Conservation (phyloP, 164 flowering plant species). For the Tetracentron sinense region DNA sequence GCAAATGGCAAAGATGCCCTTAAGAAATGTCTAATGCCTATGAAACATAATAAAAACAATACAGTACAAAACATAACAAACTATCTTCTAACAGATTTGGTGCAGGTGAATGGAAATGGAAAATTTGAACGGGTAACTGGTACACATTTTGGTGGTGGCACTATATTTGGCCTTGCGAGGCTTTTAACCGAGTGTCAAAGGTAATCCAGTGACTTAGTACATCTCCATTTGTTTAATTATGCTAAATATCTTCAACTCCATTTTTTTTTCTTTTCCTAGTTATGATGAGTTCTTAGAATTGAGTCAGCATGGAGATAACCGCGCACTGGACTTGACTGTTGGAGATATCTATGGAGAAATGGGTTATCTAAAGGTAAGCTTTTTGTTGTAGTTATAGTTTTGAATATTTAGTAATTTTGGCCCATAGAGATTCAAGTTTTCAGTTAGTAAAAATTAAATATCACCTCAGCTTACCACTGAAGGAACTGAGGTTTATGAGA, state of each 20-base stretch:
- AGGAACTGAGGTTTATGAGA: too few species aligned
- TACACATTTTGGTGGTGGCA: conserved; percentile 73
- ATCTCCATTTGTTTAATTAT: too few species aligned
- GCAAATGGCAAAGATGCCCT: too few species aligned
- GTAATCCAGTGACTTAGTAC: too few species aligned
- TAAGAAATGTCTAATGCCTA: too few species aligned
- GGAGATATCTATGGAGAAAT: conserved; percentile 69
- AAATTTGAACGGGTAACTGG: conserved; percentile 72
- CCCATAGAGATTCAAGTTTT: too few species aligned
- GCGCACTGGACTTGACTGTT: conserved; percentile 73
- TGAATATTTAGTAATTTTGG: too few species aligned
- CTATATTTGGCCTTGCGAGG: conserved; percentile 71
- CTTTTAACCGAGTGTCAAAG: conserved; percentile 64
- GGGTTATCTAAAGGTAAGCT: conserved; percentile 58
- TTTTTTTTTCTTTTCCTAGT: conserved; percentile 26
- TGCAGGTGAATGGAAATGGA: conserved; percentile 72
- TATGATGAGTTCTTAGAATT: conserved; percentile 68
- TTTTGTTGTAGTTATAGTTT: not conserved
- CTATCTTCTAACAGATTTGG: too few species aligned
- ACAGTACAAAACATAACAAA: too few species aligned
- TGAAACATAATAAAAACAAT: too few species aligned
- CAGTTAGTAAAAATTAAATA: too few species aligned
- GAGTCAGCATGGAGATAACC: conserved; percentile 61
- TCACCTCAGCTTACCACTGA: too few species aligned
- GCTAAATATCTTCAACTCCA: not conserved